Base-by-base conservation (phyloP, 1,284 basidiomycete genomes). In the Neolentinus lepideus region DNA sequence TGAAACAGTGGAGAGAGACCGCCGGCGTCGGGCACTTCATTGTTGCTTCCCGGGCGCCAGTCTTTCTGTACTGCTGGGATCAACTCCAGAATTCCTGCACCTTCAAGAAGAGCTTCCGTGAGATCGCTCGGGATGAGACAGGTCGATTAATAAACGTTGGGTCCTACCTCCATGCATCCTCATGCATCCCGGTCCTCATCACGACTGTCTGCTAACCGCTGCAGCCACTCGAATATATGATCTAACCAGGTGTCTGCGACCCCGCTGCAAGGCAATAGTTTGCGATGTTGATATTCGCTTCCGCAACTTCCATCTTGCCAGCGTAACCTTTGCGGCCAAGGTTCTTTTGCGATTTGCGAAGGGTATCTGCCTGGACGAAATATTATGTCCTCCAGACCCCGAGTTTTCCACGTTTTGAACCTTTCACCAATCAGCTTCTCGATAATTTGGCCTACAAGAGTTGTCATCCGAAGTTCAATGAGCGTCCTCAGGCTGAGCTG, bases 1-100 rank as follows among this genome's bases (percentile, higher is more conserved):
- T 8, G 19, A 76, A 55, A 2, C 70, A 70, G 56, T 70, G 76
- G 16, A 78, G 65, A 2, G 72, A 73, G 75, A 56, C 77, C 74
- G 2, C 76, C 70, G 26, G 77, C 69, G 55, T 77, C 74, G 10
- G 77, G 70, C 4, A 78, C 75, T 52, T 68, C 69, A 1, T 66
- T 64, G 35, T 76, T 64, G 8, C 76, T 75, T 11, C 70, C 67
- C 0, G 77, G 77, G 58, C 77, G 76, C 76, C 76, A 78, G 61
- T 79, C 76, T 52, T 70, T 73, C 26, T 68, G 51, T 1, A 66
- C 59, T 51, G 67, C 68, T 0, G 75, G 70, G 3, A 76, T 68
- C 27, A 69, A 57, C 57, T 76, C 75, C 21, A 76, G 69, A 1
- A 52, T 46, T 12, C 54, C 51, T 19, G 71, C 67, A 16, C 60